Percentiles rank a stretch among this genome's conserved stretches.
phyloP scores from a whole-genome alignment of 2,329 filamentous ascomycete genomes.

The Colletotrichum sp. region DNA sequence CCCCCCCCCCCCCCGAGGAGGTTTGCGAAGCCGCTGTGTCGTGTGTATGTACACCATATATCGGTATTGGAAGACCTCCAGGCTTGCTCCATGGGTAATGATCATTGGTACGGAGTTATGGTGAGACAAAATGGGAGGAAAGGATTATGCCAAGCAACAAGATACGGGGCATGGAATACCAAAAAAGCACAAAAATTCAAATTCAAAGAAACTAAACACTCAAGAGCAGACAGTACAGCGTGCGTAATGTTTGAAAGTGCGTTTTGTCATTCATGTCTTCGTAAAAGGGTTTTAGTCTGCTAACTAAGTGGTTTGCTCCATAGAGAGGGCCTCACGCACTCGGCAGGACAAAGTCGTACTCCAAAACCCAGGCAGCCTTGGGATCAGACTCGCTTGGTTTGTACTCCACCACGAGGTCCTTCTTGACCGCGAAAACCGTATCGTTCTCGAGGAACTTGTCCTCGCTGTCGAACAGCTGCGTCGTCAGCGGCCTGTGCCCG shows the following conservation, averaged over 20 bases:
- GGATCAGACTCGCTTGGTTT: constrained; percentile 23
- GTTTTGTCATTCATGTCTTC: not conserved
- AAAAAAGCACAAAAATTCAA: not conserved
- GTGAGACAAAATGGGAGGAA: not conserved
- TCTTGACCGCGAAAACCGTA: constrained; percentile 39
- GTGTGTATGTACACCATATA: not conserved
- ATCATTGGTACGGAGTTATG: not conserved
- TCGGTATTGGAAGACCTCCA: not conserved
- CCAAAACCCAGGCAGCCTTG: constrained; percentile 26
- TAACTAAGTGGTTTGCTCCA: not conserved
- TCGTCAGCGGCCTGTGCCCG: constrained; percentile 66
- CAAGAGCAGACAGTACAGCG: not conserved
- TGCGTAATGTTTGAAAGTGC: accelerated
- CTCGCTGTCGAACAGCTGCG: constrained; percentile 67
- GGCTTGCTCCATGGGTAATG: not conserved
- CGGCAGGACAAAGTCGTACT: constrained; percentile 28
- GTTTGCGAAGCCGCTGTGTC: not conserved
- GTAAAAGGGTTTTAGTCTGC: not conserved
- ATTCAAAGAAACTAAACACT: not conserved
- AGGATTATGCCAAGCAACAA: not conserved
- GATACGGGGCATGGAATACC: not conserved
- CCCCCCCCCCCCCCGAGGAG: too few relatives aligned
- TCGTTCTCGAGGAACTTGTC: constrained; percentile 55
- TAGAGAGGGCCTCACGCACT: not conserved
- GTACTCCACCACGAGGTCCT: constrained; percentile 33